Evolutionary conservation across 148 eudicot genomes (phyloP).

Genomic region (Rhododendron molle): DNA sequence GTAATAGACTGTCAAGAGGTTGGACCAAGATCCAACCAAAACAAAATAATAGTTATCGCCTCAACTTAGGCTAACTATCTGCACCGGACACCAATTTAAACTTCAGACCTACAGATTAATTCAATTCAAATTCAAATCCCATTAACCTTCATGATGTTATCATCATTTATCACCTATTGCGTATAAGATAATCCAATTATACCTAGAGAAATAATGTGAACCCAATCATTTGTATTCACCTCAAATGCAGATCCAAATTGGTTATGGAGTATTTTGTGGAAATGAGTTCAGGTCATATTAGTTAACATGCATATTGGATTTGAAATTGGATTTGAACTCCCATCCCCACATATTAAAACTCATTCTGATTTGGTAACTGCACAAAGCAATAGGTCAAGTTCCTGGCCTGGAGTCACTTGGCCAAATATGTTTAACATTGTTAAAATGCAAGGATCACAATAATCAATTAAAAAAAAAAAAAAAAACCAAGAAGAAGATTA

Average conservation of each 20-base stretch:
- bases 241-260: neutral
- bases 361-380: neutral
- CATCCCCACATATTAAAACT: neutral
- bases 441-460: constrained; percentile 8
- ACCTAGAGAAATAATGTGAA: neutral
- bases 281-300: neutral
- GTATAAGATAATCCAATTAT: neutral
- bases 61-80: neutral
- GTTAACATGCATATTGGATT: neutral
- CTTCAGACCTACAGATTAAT: neutral
- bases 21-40: neutral
- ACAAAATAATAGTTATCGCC: neutral
- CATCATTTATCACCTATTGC: neutral
- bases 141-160: neutral
- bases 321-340: neutral
- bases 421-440: neutral
- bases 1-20: neutral
- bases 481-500: constrained; percentile 18
- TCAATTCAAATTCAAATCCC: neutral
- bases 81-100: neutral
- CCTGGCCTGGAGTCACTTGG: neutral
- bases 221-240: neutral
- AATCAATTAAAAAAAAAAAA: neutral
- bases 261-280: neutral
- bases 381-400: neutral